A percentile compares a stretch with the other conserved stretches of the same genome.
phyloP scores from a whole-genome alignment of 2,329 filamentous ascomycete species.

The Pseudogymnoascus sp. region DNA sequence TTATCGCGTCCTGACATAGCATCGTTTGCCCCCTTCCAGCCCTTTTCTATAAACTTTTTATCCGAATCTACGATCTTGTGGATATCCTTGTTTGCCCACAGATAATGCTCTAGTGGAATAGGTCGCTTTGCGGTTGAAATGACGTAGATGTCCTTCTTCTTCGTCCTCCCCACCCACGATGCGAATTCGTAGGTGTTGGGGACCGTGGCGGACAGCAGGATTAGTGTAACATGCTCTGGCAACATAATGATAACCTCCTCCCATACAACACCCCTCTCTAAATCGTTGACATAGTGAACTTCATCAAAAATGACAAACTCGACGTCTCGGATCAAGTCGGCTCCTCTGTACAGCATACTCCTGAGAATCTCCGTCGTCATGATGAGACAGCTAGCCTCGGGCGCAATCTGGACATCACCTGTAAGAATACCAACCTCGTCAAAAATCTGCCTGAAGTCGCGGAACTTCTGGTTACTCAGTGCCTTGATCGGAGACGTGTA shows the following conservation, averaged over 20 bases:
- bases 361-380: conserved; percentile 98
- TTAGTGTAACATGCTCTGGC: conserved; percentile 91
- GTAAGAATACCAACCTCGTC: conserved; percentile 96
- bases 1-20: conserved; percentile 77
- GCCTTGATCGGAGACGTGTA: conserved; percentile 99
- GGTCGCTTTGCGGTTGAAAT: conserved; percentile 95
- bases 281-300: conserved; percentile 96
- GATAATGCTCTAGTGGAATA: conserved; percentile 88
- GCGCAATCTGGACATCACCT: conserved; percentile 95
- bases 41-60: conserved; percentile 83
- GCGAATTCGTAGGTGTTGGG: conserved; percentile 97
- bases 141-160: conserved; percentile 98
- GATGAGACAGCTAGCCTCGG: conserved; percentile 94
- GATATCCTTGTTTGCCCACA: conserved; percentile 90
- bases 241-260: conserved; percentile 99
- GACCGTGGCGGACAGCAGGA: conserved; percentile 89
- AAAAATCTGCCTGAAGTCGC: conserved; percentile 83
- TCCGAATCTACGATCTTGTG: conserved; percentile 91
- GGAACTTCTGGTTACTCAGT: conserved; percentile 96
- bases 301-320: conserved; percentile 99
- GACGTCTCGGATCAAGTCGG: conserved; percentile 91
- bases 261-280: conserved; percentile 95
- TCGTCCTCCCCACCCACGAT: conserved; percentile 95
- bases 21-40: conserved; percentile 90
- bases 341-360: conserved; percentile 95